Evolutionary conservation across 192 early-diverging fungal genomes (phyloP), one percentile per base, ranked within the genome.

Genomic region (Podila verticillata): DNA sequence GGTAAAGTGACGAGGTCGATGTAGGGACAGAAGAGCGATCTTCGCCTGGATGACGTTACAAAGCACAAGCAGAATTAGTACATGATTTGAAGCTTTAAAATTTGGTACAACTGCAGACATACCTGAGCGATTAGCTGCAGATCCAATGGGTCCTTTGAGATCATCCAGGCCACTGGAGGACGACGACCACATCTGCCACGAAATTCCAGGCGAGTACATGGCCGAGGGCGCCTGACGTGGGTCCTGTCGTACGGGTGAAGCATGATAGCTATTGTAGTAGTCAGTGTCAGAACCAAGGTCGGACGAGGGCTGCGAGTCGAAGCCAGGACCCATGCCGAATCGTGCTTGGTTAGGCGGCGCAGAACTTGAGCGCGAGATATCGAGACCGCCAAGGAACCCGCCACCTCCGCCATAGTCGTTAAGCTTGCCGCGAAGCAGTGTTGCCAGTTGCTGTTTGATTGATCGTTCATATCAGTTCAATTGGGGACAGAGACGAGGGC

Each of bases 301-400:
- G 2, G 74, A 68, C 26, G 82, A 70, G 3, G 82, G 68, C 36
- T 84, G 69, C 36, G 67, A 74, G 44, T 83, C 75, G 59, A 81
- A 67, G 57, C 75, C 82, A 61, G 87, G 60, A n/a, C 74, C 85
- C 57, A 86, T 70, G 65, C 86, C 71, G 57, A 81, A 68, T 63
- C 84, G 89, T 68, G 87, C 84, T 72, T 92, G 92, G 49, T 78
- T 84, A 22, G 94, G 94, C 15, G 94, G 94, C 12, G 94, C 94
- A 72, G 89, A 91, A 60, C 83, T 93, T 34, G 92, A 91, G 36
- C 94, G 86, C 83, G 77, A 92, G 78, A 81, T 88, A 28, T 83
- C 83, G n/a, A 73, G 57, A 66, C 57, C 82, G 64, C n/a, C 30
- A 48, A 68, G 68, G 54, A 68, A 63, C 39, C 69, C 75, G 22